Conservation (phyloP, 495 filamentous ascomycete genomes). For the Neurospora hispaniola region DNA sequence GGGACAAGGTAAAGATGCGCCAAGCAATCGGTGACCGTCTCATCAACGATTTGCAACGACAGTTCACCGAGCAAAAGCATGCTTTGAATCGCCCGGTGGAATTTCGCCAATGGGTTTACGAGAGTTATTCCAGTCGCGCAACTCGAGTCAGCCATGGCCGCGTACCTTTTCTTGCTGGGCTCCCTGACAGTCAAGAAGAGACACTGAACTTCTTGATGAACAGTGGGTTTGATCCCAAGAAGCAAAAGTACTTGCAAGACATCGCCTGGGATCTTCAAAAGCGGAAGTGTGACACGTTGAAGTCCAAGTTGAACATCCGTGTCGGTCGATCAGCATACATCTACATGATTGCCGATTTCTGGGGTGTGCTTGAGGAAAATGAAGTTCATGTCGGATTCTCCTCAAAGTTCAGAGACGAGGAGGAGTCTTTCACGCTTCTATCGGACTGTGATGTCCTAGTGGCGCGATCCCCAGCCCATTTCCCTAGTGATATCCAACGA, state of each 20-base stretch:
- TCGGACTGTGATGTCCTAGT: conserved; percentile 70
- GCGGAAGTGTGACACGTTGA: conserved; percentile 44
- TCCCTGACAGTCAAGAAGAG: conserved; percentile 43
- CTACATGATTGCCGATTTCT: conserved; percentile 75
- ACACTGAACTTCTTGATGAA: conserved; percentile 46
- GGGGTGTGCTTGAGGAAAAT: conserved; percentile 53
- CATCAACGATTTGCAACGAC: conserved; percentile 43
- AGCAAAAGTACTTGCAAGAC: conserved; percentile 48
- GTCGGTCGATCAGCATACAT: conserved; percentile 67
- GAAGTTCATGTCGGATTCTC: conserved; percentile 81
- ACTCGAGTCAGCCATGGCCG: conserved; percentile 23
- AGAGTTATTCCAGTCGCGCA: conserved; percentile 25
- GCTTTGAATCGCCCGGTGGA: conserved; percentile 39
- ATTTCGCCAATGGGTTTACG: conserved; percentile 48
- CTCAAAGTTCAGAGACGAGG: conserved; percentile 43
- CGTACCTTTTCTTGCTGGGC: conserved; percentile 37
- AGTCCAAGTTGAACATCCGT: conserved; percentile 56
- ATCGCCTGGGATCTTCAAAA: conserved; percentile 44
- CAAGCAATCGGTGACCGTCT: conserved; percentile 49
- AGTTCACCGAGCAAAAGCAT: conserved; percentile 49
- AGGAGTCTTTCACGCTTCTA: conserved; percentile 45
- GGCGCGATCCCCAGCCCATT: conserved; percentile 70
- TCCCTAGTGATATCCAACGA: conserved; percentile 76
- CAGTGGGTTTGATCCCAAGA: conserved; percentile 54
- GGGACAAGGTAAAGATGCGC: conserved; percentile 36